These are phyloP conservation scores for Puccinia horiana DNA, from an alignment of 1,284 basidiomycete genomes.

Conservation along the genomic window DNA sequence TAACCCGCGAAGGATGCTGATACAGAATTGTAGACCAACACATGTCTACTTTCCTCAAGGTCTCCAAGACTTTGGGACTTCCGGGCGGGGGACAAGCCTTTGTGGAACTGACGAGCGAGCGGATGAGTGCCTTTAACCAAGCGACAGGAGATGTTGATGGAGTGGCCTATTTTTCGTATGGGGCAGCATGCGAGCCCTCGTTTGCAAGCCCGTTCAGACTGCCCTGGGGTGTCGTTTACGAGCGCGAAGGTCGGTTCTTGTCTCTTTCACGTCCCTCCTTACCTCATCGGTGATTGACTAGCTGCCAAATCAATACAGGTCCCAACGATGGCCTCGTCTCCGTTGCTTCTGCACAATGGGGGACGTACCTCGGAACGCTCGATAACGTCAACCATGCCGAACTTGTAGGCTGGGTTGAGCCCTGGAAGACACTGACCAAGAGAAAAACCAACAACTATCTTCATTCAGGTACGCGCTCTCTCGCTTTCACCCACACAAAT, in stretches of 20 bases:
- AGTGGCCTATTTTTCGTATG: slow-evolving; percentile 89
- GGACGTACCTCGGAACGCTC: slow-evolving; percentile 61
- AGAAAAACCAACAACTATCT: background rate
- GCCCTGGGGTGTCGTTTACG: slow-evolving; percentile 4
- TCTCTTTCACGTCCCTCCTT: slow-evolving; percentile 70
- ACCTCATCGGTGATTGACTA: background rate
- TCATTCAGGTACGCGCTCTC: background rate
- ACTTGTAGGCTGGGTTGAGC: slow-evolving; percentile 63
- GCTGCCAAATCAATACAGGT: slow-evolving; percentile 34
- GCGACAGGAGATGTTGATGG: slow-evolving; percentile 73
- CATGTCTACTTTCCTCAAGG: slow-evolving; percentile 60
- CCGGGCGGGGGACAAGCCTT: slow-evolving; percentile 85
- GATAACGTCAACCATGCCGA: slow-evolving; percentile 88
- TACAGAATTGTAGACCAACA: slow-evolving; percentile 55
- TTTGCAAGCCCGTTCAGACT: slow-evolving; percentile 70
- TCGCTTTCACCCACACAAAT: background rate
- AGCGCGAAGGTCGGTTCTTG: slow-evolving; percentile 63
- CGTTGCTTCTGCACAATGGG: slow-evolving; percentile 77
- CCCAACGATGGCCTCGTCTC: slow-evolving; percentile 84
- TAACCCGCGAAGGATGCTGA: slow-evolving; percentile 51
- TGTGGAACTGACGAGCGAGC: slow-evolving; percentile 76
- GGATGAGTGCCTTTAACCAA: slow-evolving; percentile 85
- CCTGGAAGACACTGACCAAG: slow-evolving; percentile 53
- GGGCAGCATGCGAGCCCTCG: slow-evolving; percentile 81
- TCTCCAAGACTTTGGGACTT: slow-evolving; percentile 75